phyloP scores from a whole-genome alignment of 2,329 filamentous ascomycete genomes.

The Colletotrichum gloeosporioides region DNA sequence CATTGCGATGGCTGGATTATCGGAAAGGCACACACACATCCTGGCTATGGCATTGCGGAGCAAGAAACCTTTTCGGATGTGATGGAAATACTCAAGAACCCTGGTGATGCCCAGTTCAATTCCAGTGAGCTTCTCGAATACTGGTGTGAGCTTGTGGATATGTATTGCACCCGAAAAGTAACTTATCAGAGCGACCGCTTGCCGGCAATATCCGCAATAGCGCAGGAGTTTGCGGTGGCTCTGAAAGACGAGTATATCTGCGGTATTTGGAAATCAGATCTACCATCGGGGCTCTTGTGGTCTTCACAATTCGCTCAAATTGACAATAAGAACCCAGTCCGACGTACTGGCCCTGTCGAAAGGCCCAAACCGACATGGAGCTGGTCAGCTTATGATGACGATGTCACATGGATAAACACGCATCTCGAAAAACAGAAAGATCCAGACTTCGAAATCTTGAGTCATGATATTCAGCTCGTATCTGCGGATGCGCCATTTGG shows the following conservation, averaged over 20 bases:
- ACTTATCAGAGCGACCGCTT: neutral
- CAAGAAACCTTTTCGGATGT: neutral
- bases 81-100: neutral
- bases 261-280: neutral
- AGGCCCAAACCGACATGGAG: neutral
- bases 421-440: neutral
- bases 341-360: neutral
- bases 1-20: neutral
- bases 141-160: neutral
- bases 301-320: neutral
- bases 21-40: neutral
- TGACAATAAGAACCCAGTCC: neutral
- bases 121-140: neutral
- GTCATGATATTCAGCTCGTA: neutral
- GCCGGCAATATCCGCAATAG: neutral
- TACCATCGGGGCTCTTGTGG: neutral
- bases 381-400: neutral
- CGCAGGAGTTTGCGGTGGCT: neutral
- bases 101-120: neutral
- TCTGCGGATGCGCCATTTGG: neutral
- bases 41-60: neutral
- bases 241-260: neutral
- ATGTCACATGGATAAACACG: neutral
- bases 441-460: neutral
- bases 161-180: neutral